Evolutionary conservation across 108 stramenopile genomes (phyloP).

Genomic region (Skeletonema costatum): DNA sequence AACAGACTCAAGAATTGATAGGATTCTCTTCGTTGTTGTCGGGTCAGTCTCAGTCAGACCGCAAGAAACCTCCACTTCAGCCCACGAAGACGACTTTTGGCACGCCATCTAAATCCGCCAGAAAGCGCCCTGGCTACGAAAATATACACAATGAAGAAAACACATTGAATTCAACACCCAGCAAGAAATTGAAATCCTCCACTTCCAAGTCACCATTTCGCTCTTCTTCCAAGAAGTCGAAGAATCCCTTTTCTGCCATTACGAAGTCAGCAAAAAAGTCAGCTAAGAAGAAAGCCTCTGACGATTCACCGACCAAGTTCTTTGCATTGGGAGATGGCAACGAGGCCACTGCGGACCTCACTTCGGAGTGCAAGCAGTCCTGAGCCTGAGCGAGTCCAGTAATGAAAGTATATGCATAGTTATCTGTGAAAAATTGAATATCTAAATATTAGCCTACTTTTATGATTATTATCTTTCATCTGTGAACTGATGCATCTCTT

Average conservation of each 20-base stretch:
- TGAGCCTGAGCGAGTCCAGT: background rate
- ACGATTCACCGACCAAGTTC: background rate
- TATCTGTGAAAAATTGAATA: background rate
- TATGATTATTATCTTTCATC: no score
- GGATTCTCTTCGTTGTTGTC: background rate
- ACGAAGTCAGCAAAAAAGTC: background rate
- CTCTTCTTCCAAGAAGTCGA: background rate
- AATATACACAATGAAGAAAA: background rate
- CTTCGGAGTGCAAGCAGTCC: slow-evolving; percentile 1
- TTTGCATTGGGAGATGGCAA: background rate
- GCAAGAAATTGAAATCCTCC: background rate
- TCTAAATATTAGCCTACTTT: background rate
- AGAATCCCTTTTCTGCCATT: background rate
- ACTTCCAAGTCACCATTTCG: background rate
- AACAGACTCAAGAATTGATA: slow-evolving; percentile 43
- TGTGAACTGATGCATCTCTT: no score
- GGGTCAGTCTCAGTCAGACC: background rate
- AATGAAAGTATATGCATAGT: background rate
- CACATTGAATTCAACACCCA: background rate
- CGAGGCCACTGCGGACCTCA: background rate
- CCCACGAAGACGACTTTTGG: background rate
- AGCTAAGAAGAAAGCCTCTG: background rate
- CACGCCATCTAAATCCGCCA: background rate
- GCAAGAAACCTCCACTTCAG: background rate
- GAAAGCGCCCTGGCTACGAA: background rate